Base-by-base conservation (phyloP, 1,284 basidiomycete genomes). In the Trichosporon asahii region DNA sequence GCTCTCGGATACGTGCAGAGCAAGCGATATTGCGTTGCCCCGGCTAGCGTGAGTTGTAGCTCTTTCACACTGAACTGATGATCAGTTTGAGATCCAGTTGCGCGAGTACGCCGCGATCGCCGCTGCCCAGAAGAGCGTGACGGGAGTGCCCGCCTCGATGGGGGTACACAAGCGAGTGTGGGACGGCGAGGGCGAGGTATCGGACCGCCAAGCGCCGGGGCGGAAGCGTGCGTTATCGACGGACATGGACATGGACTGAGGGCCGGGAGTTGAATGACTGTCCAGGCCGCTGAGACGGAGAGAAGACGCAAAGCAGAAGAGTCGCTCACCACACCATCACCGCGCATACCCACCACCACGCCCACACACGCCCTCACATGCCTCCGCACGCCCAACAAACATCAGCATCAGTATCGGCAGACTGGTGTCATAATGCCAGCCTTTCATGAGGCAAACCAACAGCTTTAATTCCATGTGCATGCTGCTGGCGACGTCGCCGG, bases 31-130 rank as follows among this genome's bases (percentile, higher is more conserved):
- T 95, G 93, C 81, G 94, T 95, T 75, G 91, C 90, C 6, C 92
- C 93, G 11, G 93, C 93, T 76, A 90, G 91, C 35, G 83, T 84
- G 73, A 78, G 82, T 79, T n/a, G 3, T 3, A n/a, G n/a, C n/a
- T n/a, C n/a, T n/a, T n/a, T n/a, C n/a, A n/a, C n/a, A n/a, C n/a
- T n/a, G n/a, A 46, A 21, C 63, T 61, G 35, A 70, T 64, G 8
- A 1, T 6, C 90, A 93, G 27, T 95, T 95, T 83, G 82, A 93
- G 73, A 90, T 90, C 5, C 93, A 95, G 80, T 89, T 95, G 76
- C 94, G 94, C 86, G 93, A 95, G 84, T 95, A 94, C 74, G 92
- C 94, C 81, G 90, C 92, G 4, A 95, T 95, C 76, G 93, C 77
- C 18, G 68, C 76, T 44, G 80, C 80, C 1, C 77, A 80, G 65